Base-by-base conservation (phyloP, 75 land plant genomes). In the Sequoiadendron giganteum region DNA sequence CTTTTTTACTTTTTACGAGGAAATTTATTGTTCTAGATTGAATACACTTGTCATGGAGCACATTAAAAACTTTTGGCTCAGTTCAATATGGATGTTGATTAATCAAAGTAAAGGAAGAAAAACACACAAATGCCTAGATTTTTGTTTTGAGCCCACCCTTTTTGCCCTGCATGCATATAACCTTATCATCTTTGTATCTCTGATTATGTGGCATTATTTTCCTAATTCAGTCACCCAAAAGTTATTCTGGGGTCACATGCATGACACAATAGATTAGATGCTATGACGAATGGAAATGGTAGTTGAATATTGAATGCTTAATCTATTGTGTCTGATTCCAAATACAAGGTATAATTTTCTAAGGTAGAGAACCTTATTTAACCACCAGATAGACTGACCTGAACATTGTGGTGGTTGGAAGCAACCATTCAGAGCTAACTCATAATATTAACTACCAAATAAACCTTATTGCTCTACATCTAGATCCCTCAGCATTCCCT, bases 21-120 rank as follows among this genome's bases (percentile, higher is more conserved):
- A 82, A 28, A 82, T 82, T 48, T n/a, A n/a, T n/a, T 34, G 84
- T 82, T 82, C 52, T 82, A 47, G 49, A 52, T 28, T 82, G 32
- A 47, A 11, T 45, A 25, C 8, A 4, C 8, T n/a, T 82, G 48
- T 82, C 48, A 11, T 25, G 15, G 0, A 45, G 10, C 52, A 81
- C 30, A 9, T 6, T 80, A 42, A 80, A 43, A 43, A 21, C 10
- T 19, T 43, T 45, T 81, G 9, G 2, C 19, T 1, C 28, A 42
- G 21, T 19, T 40, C 42, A 19, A 40, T 79, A 21, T 45, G 84
- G n/a, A n/a, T n/a, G n/a, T n/a, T n/a, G 45, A 81, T 28, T 25
- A 13, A 40, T 61, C 68, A 21, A 38, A 39, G 40, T 39, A 36
- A 13, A 40, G 81, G 9, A 39, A 39, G 42, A 21, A 11, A 11